Evolutionary conservation across 2,329 filamentous ascomycete genomes (phyloP).

Genomic region (Ceratocystis harringtonii): DNA sequence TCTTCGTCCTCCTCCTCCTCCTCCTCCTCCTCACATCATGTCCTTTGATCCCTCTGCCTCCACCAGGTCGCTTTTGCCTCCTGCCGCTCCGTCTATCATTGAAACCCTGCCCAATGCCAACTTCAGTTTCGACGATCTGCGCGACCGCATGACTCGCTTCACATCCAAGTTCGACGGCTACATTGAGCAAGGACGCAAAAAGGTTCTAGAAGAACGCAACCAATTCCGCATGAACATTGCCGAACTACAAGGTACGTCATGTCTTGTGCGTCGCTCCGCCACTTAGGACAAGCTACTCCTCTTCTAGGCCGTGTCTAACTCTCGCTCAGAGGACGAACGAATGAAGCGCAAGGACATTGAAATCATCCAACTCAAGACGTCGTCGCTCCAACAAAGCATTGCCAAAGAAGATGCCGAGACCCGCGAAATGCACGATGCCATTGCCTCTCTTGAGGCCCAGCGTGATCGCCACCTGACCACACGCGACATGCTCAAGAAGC

Average conservation of each 20-base stretch:
- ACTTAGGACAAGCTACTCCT: not conserved
- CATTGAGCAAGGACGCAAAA: slow-evolving; percentile 79
- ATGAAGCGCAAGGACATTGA: slow-evolving; percentile 81
- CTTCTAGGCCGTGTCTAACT: not conserved
- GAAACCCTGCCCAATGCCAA: slow-evolving; percentile 77
- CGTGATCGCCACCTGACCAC: slow-evolving; percentile 44
- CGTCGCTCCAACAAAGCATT: slow-evolving; percentile 57
- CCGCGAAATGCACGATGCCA: slow-evolving; percentile 54
- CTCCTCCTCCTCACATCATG: slow-evolving; percentile 27
- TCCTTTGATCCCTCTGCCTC: slow-evolving; percentile 57
- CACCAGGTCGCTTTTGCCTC: slow-evolving; percentile 44
- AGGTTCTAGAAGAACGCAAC: slow-evolving; percentile 83
- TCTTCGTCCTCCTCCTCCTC: slow-evolving; percentile 26
- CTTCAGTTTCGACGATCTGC: slow-evolving; percentile 91
- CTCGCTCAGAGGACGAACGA: slow-evolving; percentile 62
- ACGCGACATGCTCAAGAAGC: slow-evolving; percentile 42
- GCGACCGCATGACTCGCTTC: slow-evolving; percentile 88
- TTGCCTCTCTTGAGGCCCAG: slow-evolving; percentile 42
- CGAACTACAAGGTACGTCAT: slow-evolving; percentile 63
- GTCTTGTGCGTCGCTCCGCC: not conserved
- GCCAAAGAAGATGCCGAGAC: slow-evolving; percentile 63
- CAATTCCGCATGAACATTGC: slow-evolving; percentile 82
- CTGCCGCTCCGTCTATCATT: slow-evolving; percentile 50
- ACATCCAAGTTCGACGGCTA: slow-evolving; percentile 83
- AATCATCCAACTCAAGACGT: slow-evolving; percentile 57